These are phyloP conservation scores for Candida gigantensis DNA, from an alignment of 1,139 yeast genomes.

Conservation along the genomic window DNA sequence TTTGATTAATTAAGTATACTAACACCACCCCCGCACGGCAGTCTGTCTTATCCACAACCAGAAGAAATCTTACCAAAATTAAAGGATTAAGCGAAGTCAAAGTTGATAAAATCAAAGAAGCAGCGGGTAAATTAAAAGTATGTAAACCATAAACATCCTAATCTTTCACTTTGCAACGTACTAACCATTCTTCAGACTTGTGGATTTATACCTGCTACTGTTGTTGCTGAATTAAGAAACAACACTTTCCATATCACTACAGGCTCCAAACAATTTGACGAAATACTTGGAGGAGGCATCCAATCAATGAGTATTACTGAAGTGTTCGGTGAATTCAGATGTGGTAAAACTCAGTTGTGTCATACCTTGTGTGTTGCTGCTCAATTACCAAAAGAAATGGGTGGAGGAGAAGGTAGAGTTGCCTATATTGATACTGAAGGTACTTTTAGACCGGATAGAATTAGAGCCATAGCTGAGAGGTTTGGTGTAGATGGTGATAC, in stretches of 20 bases:
- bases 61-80: slow-evolving; percentile 52
- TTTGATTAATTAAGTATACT: slow-evolving; percentile 8
- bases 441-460: slow-evolving; percentile 59
- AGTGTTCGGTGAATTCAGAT: slow-evolving; percentile 63
- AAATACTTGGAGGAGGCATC: slow-evolving; percentile 58
- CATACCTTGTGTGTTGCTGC: slow-evolving; percentile 62
- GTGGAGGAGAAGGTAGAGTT: slow-evolving; percentile 65
- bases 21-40: slow-evolving; percentile 19
- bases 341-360: slow-evolving; percentile 62
- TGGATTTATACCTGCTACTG: slow-evolving; percentile 57
- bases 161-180: background rate
- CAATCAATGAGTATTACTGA: slow-evolving; percentile 64
- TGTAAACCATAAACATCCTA: slow-evolving; percentile 7
- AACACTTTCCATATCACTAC: slow-evolving; percentile 51
- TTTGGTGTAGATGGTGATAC: slow-evolving; percentile 55
- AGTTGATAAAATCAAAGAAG: slow-evolving; percentile 64
- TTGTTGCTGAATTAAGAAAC: slow-evolving; percentile 50
- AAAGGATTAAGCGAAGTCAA: slow-evolving; percentile 59
- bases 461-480: slow-evolving; percentile 53
- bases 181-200: slow-evolving; percentile 22
- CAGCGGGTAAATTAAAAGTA: slow-evolving; percentile 49
- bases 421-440: slow-evolving; percentile 66
- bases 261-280: slow-evolving; percentile 55
- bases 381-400: slow-evolving; percentile 53
- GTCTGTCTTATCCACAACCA: slow-evolving; percentile 56